Conservation (phyloP, 2,329 filamentous ascomycete species). For the Stenocarpella maydis region DNA sequence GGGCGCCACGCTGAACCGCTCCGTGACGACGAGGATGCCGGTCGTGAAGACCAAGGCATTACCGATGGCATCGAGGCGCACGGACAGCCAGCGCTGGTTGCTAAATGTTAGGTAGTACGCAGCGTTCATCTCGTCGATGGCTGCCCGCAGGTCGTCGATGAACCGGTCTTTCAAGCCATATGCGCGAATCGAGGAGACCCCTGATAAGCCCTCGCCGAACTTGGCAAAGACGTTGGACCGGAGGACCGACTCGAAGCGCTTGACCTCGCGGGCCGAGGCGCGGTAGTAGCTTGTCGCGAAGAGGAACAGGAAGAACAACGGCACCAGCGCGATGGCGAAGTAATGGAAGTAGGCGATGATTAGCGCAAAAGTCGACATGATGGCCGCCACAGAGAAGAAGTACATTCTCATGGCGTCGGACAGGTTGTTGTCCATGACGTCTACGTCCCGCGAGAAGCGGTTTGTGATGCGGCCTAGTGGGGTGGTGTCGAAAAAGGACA, state of each 20-base stretch:
- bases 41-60: constrained; percentile 86
- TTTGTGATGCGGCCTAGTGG: constrained; percentile 95
- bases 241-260: constrained; percentile 90
- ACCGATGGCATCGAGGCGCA: constrained; percentile 85
- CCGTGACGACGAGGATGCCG: constrained; percentile 90
- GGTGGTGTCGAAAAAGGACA: constrained; percentile 97
- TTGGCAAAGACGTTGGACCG: constrained; percentile 89
- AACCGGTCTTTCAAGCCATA: constrained; percentile 86
- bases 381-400: constrained; percentile 83
- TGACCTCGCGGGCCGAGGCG: constrained; percentile 89
- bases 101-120: constrained; percentile 96
- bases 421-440: constrained; percentile 94
- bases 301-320: constrained; percentile 78
- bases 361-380: constrained; percentile 83
- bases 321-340: constrained; percentile 71
- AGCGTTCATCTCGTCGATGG: constrained; percentile 91
- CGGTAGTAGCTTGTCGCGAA: constrained; percentile 89
- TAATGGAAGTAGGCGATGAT: constrained; percentile 97
- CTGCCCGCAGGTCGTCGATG: constrained; percentile 69
- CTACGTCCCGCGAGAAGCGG: constrained; percentile 93
- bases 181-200: constrained; percentile 85
- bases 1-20: constrained; percentile 83
- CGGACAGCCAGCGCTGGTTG: constrained; percentile 92
- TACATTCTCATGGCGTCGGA: constrained; percentile 94
- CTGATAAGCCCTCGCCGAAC: constrained; percentile 88